Conservation (phyloP, 1,139 yeast genomes). For the Yamadazyma sp. region DNA sequence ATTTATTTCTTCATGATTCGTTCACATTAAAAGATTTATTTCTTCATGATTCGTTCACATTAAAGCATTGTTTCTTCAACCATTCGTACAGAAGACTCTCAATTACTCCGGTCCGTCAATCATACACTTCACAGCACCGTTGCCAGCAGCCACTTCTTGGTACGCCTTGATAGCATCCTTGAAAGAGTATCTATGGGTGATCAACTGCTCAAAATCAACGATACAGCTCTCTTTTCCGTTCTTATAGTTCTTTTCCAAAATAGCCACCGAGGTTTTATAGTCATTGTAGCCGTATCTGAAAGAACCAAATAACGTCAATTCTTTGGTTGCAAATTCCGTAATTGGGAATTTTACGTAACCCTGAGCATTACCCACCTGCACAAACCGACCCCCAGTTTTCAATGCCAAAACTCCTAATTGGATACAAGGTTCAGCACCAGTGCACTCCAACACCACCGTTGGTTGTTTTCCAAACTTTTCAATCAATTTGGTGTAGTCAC, state of each 20-base stretch:
- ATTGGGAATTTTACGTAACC: constrained; percentile 72
- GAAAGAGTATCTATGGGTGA: constrained; percentile 76
- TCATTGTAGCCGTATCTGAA: constrained; percentile 84
- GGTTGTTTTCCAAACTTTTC: constrained; percentile 52
- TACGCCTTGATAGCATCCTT: constrained; percentile 81
- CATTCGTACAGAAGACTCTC: too few relatives aligned
- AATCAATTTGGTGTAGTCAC: constrained; percentile 27
- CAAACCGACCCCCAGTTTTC: constrained; percentile 63
- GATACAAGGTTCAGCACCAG: constrained; percentile 72
- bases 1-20: too few relatives aligned
- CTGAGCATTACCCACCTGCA: constrained; percentile 77
- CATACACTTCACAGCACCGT: constrained; percentile 45
- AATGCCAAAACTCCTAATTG: constrained; percentile 60
- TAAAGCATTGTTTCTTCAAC: not conserved
- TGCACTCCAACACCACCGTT: constrained; percentile 60
- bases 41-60: too few relatives aligned
- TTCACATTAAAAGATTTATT: too few relatives aligned
- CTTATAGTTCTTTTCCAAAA: constrained; percentile 58
- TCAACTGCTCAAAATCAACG: constrained; percentile 53
- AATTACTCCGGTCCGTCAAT: constrained; percentile 41
- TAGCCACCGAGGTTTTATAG: constrained; percentile 69
- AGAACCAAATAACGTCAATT: constrained; percentile 67
- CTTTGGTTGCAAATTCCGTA: constrained; percentile 67
- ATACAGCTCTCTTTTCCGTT: constrained; percentile 53
- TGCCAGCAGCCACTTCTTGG: constrained; percentile 56